Evolutionary conservation across 2,329 filamentous ascomycete genomes (phyloP).

Genomic region (Fusarium aywerte): DNA sequence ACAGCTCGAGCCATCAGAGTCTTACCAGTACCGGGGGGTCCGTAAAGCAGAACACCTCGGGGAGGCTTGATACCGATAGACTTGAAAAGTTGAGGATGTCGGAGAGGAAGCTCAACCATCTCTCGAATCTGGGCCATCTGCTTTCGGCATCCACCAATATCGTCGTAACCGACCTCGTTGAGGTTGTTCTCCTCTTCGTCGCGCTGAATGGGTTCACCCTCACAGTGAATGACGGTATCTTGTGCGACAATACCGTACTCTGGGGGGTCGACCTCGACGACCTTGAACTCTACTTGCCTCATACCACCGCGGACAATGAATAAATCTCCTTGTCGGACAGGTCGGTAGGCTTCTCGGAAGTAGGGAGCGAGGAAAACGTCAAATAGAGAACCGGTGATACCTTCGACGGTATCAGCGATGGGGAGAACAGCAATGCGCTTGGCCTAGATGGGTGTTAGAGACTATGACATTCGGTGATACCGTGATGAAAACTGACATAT

Average conservation of each 20-base stretch:
- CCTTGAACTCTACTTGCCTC: constrained; percentile 99
- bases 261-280: constrained; percentile 97
- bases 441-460: constrained; percentile 67
- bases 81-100: constrained; percentile 99
- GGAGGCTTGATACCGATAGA: constrained; percentile 99
- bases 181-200: constrained; percentile 99
- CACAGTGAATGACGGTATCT: constrained; percentile 98
- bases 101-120: constrained; percentile 94
- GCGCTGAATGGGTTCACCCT: constrained; percentile 89
- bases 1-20: constrained; percentile 98
- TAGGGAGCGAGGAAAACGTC: constrained; percentile 99
- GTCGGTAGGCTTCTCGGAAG: constrained; percentile 98
- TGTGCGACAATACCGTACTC: constrained; percentile 99
- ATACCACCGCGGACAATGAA: constrained; percentile 98
- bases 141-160: constrained; percentile 99
- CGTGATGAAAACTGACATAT: constrained; percentile 77
- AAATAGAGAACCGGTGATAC: constrained; percentile 96
- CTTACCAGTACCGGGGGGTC: constrained; percentile 98
- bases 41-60: constrained; percentile 95
- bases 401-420: constrained; percentile 97
- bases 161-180: constrained; percentile 98
- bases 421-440: constrained; percentile 99
- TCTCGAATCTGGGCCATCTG: constrained; percentile 99
- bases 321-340: constrained; percentile 94
- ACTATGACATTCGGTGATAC: neutral